Evolutionary conservation across 208 protist species (phyloP), one percentile per base, ranked within the genome.

Genomic region (Porcisia hertigi): DNA sequence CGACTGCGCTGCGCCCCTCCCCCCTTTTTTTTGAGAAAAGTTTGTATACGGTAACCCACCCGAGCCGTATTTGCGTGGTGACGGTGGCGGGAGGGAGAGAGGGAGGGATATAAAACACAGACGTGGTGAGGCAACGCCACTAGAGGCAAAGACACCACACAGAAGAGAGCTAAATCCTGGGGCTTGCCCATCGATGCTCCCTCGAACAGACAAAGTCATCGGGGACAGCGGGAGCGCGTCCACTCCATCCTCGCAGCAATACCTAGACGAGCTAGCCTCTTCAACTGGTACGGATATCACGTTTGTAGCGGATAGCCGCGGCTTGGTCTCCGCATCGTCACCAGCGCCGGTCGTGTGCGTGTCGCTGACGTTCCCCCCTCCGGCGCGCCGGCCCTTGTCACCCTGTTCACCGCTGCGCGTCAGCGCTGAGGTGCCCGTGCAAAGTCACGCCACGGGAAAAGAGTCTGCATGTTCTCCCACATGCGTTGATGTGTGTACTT

Each of bases 311-410:
- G 63, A 57, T n/a, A 72, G 54, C 34, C 14, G 30, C 2, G 63
- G 54, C 2, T 9, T 39, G 12, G 57, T 63, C 0, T 43, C n/a
- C 12, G 54, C 71, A 41, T n/a, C 77, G 16, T 69, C 71, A 0
- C 77, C 71, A 14, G 34, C 77, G 16, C 53, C 71, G 6, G 71
- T 81, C n/a, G 9, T 76, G 20, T 73, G 39, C 65, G 64, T 81
- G 75, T 43, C 20, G 41, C 16, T 58, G 47, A 55, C 45, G 65
- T n/a, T 55, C 36, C 45, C 65, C 7, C 39, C 62, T 9, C 43
- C 39, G 39, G 5, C 39, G 0, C 20, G 39, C 59, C 59, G n/a
- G 3, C 39, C 11, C 59, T 45, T 43, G 25, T 4, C 16, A 18
- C 36, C 36, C 16, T 4, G 14, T 30, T 39, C 59, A 39, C 36